These are phyloP conservation scores for barley (Hordeum vulgare) DNA, from an alignment of 176 grass and related monocot species.

Conservation along the genomic window MorexV3_pseudomolecules_assembly NC_058524.1:52932440-52932939, in stretches of 20 bases:
- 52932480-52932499: background rate
- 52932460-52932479: slow-evolving; percentile 14
- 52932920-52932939: too few species aligned
- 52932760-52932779: background rate
- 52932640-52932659: background rate
- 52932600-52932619: background rate
- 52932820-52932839: background rate
- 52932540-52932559: slow-evolving; percentile 24
- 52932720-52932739: too few species aligned
- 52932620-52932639: background rate
- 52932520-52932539: background rate
- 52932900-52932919: too few species aligned
- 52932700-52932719: too few species aligned
- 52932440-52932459: slow-evolving; percentile 15
- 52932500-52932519: background rate
- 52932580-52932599: background rate
- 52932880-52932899: background rate
- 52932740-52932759: too few species aligned
- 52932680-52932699: too few species aligned
- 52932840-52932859: background rate
- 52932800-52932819: background rate
- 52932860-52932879: background rate
- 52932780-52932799: background rate
- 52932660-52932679: too few species aligned
- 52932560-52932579: background rate